These are phyloP conservation scores for Cenchrus americanus DNA, from an alignment of 176 grass and related monocot species.

Conservation along the genomic window DNA sequence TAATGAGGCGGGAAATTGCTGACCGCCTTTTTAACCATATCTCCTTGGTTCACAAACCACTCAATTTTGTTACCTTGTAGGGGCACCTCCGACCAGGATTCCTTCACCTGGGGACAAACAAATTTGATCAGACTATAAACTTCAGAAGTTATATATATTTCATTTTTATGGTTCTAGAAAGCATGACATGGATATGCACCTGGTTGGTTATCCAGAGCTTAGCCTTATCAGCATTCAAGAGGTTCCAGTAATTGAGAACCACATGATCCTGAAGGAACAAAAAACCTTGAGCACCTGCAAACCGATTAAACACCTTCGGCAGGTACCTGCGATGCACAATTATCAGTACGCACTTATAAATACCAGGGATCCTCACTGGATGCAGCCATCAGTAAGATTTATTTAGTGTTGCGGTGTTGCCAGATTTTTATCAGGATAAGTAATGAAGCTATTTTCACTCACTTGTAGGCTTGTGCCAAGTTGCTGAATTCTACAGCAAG, in stretches of 20 bases:
- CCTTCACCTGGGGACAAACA: constrained; percentile 53
- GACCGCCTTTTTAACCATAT: constrained; percentile 65
- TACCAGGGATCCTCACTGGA: constrained; percentile 2
- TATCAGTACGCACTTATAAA: background rate
- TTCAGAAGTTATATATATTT: background rate
- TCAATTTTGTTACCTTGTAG: constrained; percentile 46
- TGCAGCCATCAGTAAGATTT: constrained; percentile 5
- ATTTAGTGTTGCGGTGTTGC: background rate
- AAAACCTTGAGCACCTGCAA: constrained; percentile 86
- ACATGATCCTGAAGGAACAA: constrained; percentile 88
- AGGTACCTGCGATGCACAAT: constrained; percentile 60
- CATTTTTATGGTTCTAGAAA: background rate
- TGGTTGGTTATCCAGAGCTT: constrained; percentile 95
- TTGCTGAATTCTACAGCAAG: constrained; percentile 67
- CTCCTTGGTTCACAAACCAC: constrained; percentile 77
- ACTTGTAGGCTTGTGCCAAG: constrained; percentile 85
- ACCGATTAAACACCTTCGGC: constrained; percentile 81
- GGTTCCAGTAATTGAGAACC: constrained; percentile 94
- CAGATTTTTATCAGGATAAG: background rate
- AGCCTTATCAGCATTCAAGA: constrained; percentile 76
- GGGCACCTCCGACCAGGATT: constrained; percentile 68
- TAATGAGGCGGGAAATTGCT: constrained; percentile 69
- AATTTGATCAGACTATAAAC: constrained; percentile 25
- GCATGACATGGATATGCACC: constrained; percentile 44
- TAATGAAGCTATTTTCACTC: constrained; percentile 48